Conservation (phyloP, 345 rosid genomes). For the Mercurialis annua region DNA sequence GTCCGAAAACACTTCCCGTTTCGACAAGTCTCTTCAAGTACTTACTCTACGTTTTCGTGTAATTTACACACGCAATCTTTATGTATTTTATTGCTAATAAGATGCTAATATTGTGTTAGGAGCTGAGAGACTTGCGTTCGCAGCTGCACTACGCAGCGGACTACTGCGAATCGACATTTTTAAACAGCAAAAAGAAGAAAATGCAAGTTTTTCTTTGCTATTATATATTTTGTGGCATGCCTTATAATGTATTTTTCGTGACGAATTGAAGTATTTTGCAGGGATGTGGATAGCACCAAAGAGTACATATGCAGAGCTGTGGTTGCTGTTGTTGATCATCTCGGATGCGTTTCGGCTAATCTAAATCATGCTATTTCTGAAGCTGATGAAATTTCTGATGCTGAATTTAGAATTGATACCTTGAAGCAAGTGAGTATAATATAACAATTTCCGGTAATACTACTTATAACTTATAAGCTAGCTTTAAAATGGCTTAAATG, state of each 20-base stretch:
- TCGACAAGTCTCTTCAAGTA: conserved; percentile 57
- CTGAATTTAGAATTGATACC: conserved; percentile 50
- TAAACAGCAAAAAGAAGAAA: conserved; percentile 41
- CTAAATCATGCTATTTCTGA: conserved; percentile 36
- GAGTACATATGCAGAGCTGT: conserved; percentile 59
- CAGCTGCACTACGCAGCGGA: conserved; percentile 70
- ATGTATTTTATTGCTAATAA: neutral
- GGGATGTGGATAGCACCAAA: conserved; percentile 57
- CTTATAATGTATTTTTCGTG: neutral
- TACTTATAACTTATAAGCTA: too few relatives aligned
- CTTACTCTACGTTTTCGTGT: neutral
- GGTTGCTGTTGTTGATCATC: conserved; percentile 64
- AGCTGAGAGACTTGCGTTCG: conserved; percentile 56
- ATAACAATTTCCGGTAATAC: too few relatives aligned
- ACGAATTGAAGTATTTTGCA: conserved; percentile 18
- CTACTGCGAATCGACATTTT: conserved; percentile 53
- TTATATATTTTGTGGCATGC: neutral
- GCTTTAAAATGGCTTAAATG: too few relatives aligned
- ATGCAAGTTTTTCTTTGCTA: conserved; percentile 25
- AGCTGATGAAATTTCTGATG: conserved; percentile 33
- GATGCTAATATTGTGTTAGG: conserved; percentile 28
- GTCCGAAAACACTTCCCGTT: conserved; percentile 30
- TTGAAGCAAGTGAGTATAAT: conserved; percentile 48
- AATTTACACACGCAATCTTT: neutral
- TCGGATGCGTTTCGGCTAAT: conserved; percentile 58